Conservation (phyloP, 2,329 filamentous ascomycete genomes). For the Botryosphaeria agaves region DNA sequence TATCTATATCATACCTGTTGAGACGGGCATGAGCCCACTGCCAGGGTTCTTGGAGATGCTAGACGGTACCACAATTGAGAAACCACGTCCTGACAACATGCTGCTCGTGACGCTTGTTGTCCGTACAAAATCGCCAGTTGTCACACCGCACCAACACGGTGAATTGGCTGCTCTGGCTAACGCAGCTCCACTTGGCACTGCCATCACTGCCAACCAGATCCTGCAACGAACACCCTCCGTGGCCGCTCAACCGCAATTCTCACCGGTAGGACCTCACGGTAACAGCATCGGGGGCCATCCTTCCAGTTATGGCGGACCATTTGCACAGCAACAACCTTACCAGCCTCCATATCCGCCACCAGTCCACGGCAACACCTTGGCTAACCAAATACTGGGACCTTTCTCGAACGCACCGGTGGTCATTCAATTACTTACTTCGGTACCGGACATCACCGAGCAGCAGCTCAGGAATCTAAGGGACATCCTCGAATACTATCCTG, state of each 20-base stretch:
- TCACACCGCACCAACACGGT: not conserved
- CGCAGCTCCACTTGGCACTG: not conserved
- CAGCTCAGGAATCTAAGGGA: not conserved
- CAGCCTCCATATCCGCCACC: not conserved
- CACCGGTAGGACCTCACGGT: not conserved
- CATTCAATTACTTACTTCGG: not conserved
- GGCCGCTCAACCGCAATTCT: not conserved
- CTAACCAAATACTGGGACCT: not conserved
- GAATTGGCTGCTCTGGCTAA: not conserved
- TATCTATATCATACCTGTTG: conserved; percentile 77
- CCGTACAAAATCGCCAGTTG: not conserved
- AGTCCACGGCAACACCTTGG: not conserved
- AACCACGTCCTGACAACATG: conserved; percentile 53
- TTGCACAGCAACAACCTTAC: not conserved
- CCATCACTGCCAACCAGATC: not conserved
- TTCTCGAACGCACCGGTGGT: not conserved
- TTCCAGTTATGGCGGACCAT: not conserved
- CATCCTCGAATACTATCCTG: not conserved
- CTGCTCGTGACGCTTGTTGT: conserved; percentile 65
- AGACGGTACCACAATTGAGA: conserved; percentile 66
- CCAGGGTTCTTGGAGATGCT: conserved; percentile 82
- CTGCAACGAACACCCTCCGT: not conserved
- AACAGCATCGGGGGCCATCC: not conserved
- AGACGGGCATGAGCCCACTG: conserved; percentile 47
- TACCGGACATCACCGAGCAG: not conserved